Base-by-base conservation (phyloP, 495 filamentous ascomycete species). In the Talaromyces thailandensis region DNA sequence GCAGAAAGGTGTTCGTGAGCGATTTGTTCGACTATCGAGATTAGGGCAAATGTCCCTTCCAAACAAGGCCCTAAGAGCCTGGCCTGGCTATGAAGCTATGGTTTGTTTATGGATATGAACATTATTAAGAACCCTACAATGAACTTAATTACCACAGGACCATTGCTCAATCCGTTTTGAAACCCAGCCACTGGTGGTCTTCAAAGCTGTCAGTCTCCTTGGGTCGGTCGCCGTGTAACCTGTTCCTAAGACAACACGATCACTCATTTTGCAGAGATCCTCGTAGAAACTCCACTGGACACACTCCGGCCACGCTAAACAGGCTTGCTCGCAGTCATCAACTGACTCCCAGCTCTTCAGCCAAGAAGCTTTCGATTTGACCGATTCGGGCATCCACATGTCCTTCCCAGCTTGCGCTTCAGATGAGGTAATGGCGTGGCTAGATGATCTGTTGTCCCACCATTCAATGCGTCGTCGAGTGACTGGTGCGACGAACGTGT, bases 231-330 rank as follows among this genome's bases (percentile, higher is more conserved):
- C 64, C 65, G 14, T 67, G 65, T 56, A 69, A 63, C 21, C 51
- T 16, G 51, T 55, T 26, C 51, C 51, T 23, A 66, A 51, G 3
- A 67, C 26, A 60, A 63, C 64, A 26, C 64, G 65, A 29, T 70
- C 67, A 64, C 65, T 55, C 51, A 55, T 55, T 55, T 55, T 55
- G 52, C 67, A 69, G 14, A 62, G 67, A 56, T 68, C 69, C 23
- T 69, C 69, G 23, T 69, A 69, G 63, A 68, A 71, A 50, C 60
- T 65, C 69, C 69, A 71, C 62, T 71, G 69, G 23, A 71, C 65
- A 18, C 69, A 71, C 14, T 67, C 64, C 2, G 64, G 59, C 69
- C 69, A 71, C n/a, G 65, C 24, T 9, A 62, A 32, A 31, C 69
- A 71, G 18, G 69, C 69, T 5, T 64, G 64, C 56, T 71, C 65